Conservation (phyloP, 305 asterid genomes). For the Salvia sclarea region DNA sequence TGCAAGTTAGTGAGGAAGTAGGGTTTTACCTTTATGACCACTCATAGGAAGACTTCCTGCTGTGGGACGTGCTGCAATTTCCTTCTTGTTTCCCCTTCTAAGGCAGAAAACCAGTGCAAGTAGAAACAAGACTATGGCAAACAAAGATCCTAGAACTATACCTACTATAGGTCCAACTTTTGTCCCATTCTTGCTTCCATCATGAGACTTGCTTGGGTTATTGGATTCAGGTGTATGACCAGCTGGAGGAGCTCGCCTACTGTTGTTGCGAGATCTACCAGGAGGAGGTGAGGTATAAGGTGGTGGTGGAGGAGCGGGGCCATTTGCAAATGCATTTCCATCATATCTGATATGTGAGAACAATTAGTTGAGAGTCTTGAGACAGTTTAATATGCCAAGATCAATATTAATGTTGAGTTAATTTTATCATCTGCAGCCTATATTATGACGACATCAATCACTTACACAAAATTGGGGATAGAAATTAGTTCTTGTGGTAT, state of each 20-base stretch:
- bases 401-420: conserved; percentile 15
- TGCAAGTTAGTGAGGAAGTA: conserved; percentile 11
- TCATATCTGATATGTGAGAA: conserved; percentile 56
- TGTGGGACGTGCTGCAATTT: conserved; percentile 67
- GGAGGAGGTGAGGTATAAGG: conserved; percentile 88
- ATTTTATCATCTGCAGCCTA: background rate
- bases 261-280: conserved; percentile 54
- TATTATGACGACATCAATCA: conserved; percentile 19
- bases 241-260: conserved; percentile 46
- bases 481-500: conserved; percentile 75
- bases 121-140: conserved; percentile 46
- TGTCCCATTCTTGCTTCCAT: conserved; percentile 56
- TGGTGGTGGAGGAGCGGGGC: conserved; percentile 96
- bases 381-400: conserved; percentile 18
- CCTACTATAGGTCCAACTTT: conserved; percentile 73
- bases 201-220: conserved; percentile 39
- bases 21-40: conserved; percentile 51
- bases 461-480: conserved; percentile 81
- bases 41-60: conserved; percentile 56
- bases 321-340: conserved; percentile 79
- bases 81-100: conserved; percentile 65
- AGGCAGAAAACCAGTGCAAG: conserved; percentile 63
- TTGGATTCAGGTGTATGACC: conserved; percentile 52
- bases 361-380: conserved; percentile 32
- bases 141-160: conserved; percentile 71